phyloP scores from a whole-genome alignment of 1,139 yeast genomes.

The Geotrichum europaeum region DNA sequence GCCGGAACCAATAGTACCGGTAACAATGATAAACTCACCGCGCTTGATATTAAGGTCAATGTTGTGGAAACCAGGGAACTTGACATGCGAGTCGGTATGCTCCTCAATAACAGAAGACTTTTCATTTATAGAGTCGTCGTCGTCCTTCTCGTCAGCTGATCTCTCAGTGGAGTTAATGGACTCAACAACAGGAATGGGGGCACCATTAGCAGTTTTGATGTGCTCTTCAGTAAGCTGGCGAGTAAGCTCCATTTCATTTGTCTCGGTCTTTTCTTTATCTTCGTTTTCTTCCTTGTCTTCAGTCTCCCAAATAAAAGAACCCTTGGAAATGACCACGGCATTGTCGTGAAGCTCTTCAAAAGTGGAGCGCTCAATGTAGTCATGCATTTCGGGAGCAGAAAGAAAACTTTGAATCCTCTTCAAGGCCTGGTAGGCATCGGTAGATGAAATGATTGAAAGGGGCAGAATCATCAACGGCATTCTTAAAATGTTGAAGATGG shows the following conservation, averaged over 20 bases:
- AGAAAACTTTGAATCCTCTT: conserved; percentile 54
- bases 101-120: not conserved
- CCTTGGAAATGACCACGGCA: conserved; percentile 49
- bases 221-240: conserved; percentile 28
- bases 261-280: conserved; percentile 23
- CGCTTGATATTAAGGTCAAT: conserved; percentile 42
- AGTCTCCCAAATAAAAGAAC: conserved; percentile 64
- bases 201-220: conserved; percentile 24
- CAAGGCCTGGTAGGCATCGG: conserved; percentile 65
- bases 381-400: conserved; percentile 38
- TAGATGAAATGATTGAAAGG: conserved; percentile 51
- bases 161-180: conserved; percentile 31
- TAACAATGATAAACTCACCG: conserved; percentile 62
- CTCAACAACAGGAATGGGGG: conserved; percentile 30
- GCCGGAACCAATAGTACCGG: conserved; percentile 69
- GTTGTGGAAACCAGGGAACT: conserved; percentile 42
- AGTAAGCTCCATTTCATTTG: conserved; percentile 17
- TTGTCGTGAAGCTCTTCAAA: conserved; percentile 31
- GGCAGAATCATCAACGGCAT: conserved; percentile 72
- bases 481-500: conserved; percentile 64
- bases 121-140: conserved; percentile 26
- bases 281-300: conserved; percentile 30
- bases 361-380: conserved; percentile 32
- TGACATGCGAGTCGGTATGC: conserved; percentile 20
- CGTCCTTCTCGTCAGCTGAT: conserved; percentile 10